phyloP scores from a whole-genome alignment of 768 basidiomycete species.

The Leccinum fibrillosum region DNA sequence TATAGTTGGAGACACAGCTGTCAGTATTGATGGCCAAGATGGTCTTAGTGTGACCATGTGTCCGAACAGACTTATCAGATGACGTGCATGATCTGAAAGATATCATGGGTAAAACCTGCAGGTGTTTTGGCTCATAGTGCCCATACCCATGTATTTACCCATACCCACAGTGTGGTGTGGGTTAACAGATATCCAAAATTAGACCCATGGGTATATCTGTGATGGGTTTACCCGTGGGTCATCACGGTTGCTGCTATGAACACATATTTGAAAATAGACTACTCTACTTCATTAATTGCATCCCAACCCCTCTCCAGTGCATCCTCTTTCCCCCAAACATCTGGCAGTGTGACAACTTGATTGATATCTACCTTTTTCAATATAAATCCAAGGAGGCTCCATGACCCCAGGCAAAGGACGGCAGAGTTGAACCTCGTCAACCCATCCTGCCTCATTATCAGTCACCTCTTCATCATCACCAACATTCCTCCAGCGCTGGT shows the following conservation, averaged over 20 bases:
- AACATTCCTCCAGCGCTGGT: too few relatives aligned
- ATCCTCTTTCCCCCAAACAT: neutral
- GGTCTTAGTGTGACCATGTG: too few relatives aligned
- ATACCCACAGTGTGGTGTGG: neutral
- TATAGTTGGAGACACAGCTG: too few relatives aligned
- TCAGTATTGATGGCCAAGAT: too few relatives aligned
- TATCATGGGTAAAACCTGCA: neutral
- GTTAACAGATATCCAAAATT: neutral
- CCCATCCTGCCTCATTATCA: too few relatives aligned
- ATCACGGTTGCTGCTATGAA: neutral
- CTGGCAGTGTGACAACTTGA: neutral
- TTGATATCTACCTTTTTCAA: neutral
- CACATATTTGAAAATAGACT: neutral
- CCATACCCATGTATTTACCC: too few relatives aligned
- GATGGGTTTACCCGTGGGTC: neutral
- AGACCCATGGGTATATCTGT: neutral
- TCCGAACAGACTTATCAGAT: too few relatives aligned
- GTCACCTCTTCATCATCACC: too few relatives aligned
- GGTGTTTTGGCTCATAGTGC: neutral
- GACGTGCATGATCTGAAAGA: too few relatives aligned
- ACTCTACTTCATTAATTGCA: neutral
- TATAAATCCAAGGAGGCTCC: neutral
- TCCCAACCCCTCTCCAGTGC: neutral
- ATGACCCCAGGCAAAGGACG: neutral
- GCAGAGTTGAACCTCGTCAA: too few relatives aligned